Evolutionary conservation across 305 asterid genomes (phyloP).

Genomic region (Solanum aculeatissimum): DNA sequence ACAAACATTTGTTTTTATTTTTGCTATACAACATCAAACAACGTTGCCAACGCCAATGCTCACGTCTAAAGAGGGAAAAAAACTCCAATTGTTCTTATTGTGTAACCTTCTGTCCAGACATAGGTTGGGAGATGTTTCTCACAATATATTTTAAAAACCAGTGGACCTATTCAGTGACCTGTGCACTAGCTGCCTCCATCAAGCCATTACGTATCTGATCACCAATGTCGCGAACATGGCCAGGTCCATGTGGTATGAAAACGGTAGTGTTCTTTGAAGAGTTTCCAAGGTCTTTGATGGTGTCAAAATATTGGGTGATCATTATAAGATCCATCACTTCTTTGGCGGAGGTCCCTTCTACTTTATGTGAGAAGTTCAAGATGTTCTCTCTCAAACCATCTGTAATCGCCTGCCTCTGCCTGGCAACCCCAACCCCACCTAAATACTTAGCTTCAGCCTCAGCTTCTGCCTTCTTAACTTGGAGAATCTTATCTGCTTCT

Average conservation of each 20-base stretch:
- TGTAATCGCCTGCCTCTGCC: constrained; percentile 94
- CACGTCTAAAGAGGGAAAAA: background rate
- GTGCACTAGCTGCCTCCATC: constrained; percentile 72
- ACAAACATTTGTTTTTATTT: background rate
- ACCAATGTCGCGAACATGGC: constrained; percentile 83
- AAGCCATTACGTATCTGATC: constrained; percentile 87
- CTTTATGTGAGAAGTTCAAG: constrained; percentile 73
- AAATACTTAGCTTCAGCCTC: constrained; percentile 97
- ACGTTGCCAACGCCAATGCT: background rate
- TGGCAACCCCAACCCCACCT: constrained; percentile 95
- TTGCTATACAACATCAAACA: background rate
- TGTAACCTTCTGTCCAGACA: background rate
- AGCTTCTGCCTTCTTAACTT: constrained; percentile 83
- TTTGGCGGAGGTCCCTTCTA: constrained; percentile 79
- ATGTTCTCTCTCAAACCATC: constrained; percentile 93
- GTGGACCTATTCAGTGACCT: constrained; percentile 10
- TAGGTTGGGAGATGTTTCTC: background rate
- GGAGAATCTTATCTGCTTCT: constrained; percentile 88
- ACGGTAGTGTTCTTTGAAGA: constrained; percentile 81
- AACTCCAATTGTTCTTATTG: background rate
- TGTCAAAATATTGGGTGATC: constrained; percentile 94
- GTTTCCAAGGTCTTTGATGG: constrained; percentile 87
- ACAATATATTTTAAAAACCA: background rate
- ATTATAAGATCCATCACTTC: constrained; percentile 95
- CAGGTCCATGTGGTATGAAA: constrained; percentile 93